phyloP scores from a whole-genome alignment of 257 asterid genomes.

The Haberlea rhodopensis region DNA sequence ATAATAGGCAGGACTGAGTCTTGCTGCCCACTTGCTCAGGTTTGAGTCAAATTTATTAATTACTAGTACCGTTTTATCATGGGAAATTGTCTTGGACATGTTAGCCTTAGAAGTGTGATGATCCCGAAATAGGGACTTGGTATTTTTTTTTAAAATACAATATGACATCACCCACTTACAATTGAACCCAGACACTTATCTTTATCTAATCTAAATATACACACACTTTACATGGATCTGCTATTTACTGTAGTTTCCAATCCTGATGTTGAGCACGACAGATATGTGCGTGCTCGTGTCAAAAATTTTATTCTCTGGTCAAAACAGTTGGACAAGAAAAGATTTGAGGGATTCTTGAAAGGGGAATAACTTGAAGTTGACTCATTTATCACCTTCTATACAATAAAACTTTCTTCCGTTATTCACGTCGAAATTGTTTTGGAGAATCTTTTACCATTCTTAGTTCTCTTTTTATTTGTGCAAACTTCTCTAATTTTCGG shows the following conservation, averaged over 20 bases:
- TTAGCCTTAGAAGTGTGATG: constrained; percentile 37
- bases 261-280: too few species aligned
- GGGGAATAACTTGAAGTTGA: not conserved
- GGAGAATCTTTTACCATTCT: not conserved
- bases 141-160: not conserved
- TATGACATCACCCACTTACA: not conserved
- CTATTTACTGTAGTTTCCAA: too few species aligned
- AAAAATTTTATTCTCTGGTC: not conserved
- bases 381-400: not conserved
- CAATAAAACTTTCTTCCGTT: not conserved
- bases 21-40: constrained; percentile 45
- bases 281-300: too few species aligned
- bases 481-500: not conserved
- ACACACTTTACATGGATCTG: too few species aligned
- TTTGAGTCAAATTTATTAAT: constrained; percentile 39
- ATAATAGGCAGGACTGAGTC: constrained; percentile 45
- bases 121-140: constrained; percentile 11
- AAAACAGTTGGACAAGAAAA: not conserved
- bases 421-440: too few species aligned
- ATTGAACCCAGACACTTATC: too few species aligned
- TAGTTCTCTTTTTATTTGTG: not conserved
- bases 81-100: constrained; percentile 43
- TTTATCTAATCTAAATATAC: too few species aligned
- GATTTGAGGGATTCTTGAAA: not conserved
- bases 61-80: constrained; percentile 38